Base-by-base conservation (phyloP, 2,329 filamentous ascomycete species). In the Botrytis aclada region DNA sequence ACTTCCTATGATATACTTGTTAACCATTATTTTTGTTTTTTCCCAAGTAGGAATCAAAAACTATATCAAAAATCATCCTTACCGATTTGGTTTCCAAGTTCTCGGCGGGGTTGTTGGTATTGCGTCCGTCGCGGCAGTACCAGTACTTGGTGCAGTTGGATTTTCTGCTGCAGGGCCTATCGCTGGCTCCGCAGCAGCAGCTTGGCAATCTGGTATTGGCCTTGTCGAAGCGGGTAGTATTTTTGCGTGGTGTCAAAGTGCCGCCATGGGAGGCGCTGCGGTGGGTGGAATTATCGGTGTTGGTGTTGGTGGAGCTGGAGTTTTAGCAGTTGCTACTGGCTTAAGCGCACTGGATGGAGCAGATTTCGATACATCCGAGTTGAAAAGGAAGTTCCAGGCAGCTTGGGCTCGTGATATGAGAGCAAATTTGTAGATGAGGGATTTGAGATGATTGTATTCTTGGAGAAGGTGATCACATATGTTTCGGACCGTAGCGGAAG, bases 211-310 rank as follows among this genome's bases (percentile, higher is more conserved):
- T 9, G 70, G 74, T 20, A 74, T 79, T 25, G 78, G 79, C 34
- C 18, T 77, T 16, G 75, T 80, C 14, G 70, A 80, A 71, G 78
- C 74, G 18, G 79, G 78, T 0, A 79, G 78, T 61, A 34, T 80
- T 0, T 80, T 80, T 67, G 76, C 79, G 9, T 80, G 77, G 78
- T 80, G 77, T 74, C 78, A 80, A 71, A 80, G 79, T 65, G 20
- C 4, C 8, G 54, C 54, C 1, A 70, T 70, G 67, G 67, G 67
- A n/a, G 67, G 67, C 6, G 67, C 67, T 29, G 67, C 67, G 22
- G 37, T 61, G 10, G 54, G 54, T 29, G 67, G 67, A 20, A 20
- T 70, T 43, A 45, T 70, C 12, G 67, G 67, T 2, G 54, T 54
- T 6, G 67, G 67, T 7, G 67, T 70, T 4, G 54, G 67, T 3